Percentiles rank a stretch among this genome's conserved stretches.
These are phyloP conservation scores for Metschnikowia shivogae DNA, from an alignment of 805 yeast species.

Conservation along the genomic window DNA sequence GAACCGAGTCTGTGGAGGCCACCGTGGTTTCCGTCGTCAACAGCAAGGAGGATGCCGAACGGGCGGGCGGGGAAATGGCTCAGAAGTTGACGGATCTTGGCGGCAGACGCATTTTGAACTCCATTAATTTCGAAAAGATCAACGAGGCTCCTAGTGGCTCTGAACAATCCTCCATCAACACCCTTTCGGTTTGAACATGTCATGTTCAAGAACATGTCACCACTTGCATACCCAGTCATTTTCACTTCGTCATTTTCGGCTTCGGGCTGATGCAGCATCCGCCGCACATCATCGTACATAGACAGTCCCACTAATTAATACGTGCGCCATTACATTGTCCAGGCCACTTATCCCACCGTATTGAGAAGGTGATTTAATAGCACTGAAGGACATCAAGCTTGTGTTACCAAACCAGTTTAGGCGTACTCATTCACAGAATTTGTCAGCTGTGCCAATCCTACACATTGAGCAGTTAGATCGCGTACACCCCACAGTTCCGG, in stretches of 20 bases:
- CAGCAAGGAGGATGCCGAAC: constrained; percentile 57
- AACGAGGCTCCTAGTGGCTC: constrained; percentile 31
- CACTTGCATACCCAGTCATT: constrained; percentile 2
- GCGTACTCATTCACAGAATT: too few species aligned
- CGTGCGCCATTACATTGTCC: too few species aligned
- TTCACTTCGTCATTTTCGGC: constrained; percentile 4
- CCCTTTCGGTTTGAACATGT: constrained; percentile 2
- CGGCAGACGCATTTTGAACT: constrained; percentile 77
- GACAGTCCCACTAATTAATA: background rate
- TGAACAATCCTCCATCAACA: constrained; percentile 3
- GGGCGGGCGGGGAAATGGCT: constrained; percentile 70
- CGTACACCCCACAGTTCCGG: too few species aligned
- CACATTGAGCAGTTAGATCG: too few species aligned
- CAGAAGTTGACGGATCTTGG: constrained; percentile 64
- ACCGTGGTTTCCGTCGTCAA: constrained; percentile 36
- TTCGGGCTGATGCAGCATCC: constrained; percentile 3
- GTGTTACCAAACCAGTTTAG: too few species aligned
- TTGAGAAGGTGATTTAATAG: too few species aligned
- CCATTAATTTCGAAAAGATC: constrained; percentile 67
- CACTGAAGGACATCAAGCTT: too few species aligned
- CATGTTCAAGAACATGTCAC: background rate
- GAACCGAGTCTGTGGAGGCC: constrained; percentile 63
- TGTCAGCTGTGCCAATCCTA: too few species aligned
- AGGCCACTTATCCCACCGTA: too few species aligned
- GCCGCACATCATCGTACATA: constrained; percentile 2